Evolutionary conservation across 495 filamentous ascomycete species (phyloP).

Genomic region (Annulohypoxylon maeteangense): DNA sequence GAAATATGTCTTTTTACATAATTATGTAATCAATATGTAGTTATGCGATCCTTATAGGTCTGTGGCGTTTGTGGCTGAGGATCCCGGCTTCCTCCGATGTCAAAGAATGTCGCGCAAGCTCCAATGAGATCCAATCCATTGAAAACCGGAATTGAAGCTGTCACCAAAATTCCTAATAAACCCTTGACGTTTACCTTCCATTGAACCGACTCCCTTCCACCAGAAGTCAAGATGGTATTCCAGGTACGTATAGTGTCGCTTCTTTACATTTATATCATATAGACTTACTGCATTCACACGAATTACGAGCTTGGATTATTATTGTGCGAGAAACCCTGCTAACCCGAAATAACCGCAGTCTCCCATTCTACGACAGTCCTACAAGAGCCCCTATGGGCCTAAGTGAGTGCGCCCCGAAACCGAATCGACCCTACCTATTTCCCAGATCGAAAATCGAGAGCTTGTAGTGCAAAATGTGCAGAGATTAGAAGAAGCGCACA

Average conservation of each 20-base stretch:
- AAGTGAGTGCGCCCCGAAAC: constrained; percentile 56
- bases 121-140: neutral
- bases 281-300: neutral
- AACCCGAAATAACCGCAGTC: constrained; percentile 47
- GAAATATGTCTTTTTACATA: constrained; percentile 1
- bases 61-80: constrained; percentile 30
- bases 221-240: constrained; percentile 53
- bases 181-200: constrained; percentile 22
- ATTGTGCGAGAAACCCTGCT: constrained; percentile 17
- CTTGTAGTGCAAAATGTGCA: neutral
- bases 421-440: neutral
- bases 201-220: constrained; percentile 30
- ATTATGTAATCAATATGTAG: neutral
- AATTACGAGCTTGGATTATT: neutral
- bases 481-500: neutral
- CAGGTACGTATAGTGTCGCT: constrained; percentile 47
- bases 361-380: constrained; percentile 49
- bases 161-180: constrained; percentile 35
- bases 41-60: neutral
- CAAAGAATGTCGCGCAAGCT: constrained; percentile 46
- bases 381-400: constrained; percentile 63
- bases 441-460: neutral
- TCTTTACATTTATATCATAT: neutral
- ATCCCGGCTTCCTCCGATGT: constrained; percentile 41
- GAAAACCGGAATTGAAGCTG: constrained; percentile 32